Evolutionary conservation across 352 stramenopile species (phyloP).

Genomic region (Globisporangium paddicum): DNA sequence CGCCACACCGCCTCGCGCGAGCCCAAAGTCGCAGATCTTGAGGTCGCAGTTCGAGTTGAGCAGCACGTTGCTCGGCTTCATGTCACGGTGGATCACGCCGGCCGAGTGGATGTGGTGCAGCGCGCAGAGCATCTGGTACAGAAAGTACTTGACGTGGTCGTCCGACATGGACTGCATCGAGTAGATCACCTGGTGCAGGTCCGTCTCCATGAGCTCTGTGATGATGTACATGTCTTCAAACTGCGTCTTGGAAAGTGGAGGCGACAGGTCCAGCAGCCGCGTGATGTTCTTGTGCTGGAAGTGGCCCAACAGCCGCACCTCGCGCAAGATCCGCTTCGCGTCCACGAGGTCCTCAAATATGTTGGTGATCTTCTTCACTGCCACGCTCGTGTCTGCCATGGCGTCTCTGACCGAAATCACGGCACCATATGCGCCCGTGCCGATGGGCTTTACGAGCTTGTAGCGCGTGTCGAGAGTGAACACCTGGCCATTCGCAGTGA

Average conservation of each 20-base stretch:
- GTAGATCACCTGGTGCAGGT: constrained; percentile 96
- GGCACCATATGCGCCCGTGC: constrained; percentile 84
- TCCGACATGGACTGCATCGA: constrained; percentile 89
- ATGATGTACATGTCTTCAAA: constrained; percentile 97
- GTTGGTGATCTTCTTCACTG: constrained; percentile 93
- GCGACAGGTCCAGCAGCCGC: constrained; percentile 87
- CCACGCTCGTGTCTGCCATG: constrained; percentile 53
- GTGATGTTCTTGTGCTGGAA: constrained; percentile 95
- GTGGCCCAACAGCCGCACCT: constrained; percentile 84
- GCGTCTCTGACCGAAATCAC: constrained; percentile 86
- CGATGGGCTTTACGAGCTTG: constrained; percentile 85
- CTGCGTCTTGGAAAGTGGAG: constrained; percentile 87
- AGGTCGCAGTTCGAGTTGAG: constrained; percentile 83
- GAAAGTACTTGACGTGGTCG: constrained; percentile 81
- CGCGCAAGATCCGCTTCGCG: constrained; percentile 96
- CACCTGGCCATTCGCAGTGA: constrained; percentile 72
- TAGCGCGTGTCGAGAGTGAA: constrained; percentile 89
- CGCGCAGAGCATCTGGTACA: constrained; percentile 81
- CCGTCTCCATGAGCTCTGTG: constrained; percentile 95
- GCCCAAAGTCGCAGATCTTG: constrained; percentile 91
- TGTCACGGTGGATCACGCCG: constrained; percentile 76
- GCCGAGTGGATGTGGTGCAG: constrained; percentile 94
- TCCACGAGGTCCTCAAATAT: constrained; percentile 97
- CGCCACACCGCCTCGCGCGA: constrained; percentile 72
- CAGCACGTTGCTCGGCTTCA: constrained; percentile 82